phyloP scores from a whole-genome alignment of 345 rosid genomes.

The Citropsis articulata region DNA sequence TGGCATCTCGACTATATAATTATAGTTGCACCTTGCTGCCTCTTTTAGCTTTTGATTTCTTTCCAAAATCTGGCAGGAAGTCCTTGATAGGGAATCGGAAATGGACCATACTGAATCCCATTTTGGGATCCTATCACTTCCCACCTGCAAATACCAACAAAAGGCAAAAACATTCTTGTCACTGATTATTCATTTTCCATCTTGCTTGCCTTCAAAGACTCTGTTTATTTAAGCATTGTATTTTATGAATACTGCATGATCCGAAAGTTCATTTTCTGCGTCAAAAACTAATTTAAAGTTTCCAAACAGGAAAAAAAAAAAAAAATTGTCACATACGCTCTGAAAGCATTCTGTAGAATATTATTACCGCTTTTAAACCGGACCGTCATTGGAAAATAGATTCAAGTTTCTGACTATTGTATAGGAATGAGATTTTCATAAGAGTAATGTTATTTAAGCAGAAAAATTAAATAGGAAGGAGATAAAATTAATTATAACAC shows the following conservation, averaged over 20 bases:
- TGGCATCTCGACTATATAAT: conserved; percentile 1
- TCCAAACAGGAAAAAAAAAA: too few relatives aligned
- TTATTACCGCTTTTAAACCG: background rate
- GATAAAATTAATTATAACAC: too few relatives aligned
- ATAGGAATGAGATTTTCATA: background rate
- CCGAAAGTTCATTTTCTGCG: background rate
- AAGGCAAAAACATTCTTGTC: conserved; percentile 6
- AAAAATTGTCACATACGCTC: background rate
- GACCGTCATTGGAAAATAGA: background rate
- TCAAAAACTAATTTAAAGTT: background rate
- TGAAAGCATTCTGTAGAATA: background rate
- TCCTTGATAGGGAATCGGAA: conserved; percentile 68
- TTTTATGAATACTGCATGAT: background rate
- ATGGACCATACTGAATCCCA: conserved; percentile 71
- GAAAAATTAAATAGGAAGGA: too few relatives aligned
- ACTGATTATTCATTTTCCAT: conserved; percentile 1
- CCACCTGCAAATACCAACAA: conserved; percentile 58
- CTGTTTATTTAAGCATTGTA: background rate
- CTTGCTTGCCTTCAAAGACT: background rate
- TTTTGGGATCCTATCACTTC: conserved; percentile 52
- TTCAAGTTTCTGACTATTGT: background rate
- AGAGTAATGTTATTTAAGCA: too few relatives aligned
- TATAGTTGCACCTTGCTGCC: background rate
- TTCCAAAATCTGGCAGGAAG: conserved; percentile 72
- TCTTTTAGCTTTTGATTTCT: conserved; percentile 24